These are phyloP conservation scores for Gossypium bickii DNA, from an alignment of 345 rosid genomes.

Conservation along the genomic window DNA sequence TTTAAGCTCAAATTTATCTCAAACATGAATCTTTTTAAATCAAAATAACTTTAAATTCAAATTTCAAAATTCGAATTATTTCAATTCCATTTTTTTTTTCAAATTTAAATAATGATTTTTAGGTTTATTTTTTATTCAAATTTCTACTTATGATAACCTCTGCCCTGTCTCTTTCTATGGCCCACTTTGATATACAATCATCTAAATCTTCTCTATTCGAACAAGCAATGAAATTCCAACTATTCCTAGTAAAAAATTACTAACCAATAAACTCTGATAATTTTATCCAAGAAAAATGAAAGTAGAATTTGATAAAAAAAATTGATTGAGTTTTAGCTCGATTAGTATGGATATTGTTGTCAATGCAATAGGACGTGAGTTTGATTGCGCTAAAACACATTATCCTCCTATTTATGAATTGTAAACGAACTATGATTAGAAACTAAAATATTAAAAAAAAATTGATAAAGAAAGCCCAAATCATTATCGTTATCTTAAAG, in stretches of 20 bases:
- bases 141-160: not conserved
- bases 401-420: accelerated
- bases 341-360: too few species aligned
- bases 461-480: not conserved
- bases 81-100: too few species aligned
- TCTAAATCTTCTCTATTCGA: not conserved
- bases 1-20: too few species aligned
- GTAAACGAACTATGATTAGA: accelerated
- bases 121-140: too few species aligned
- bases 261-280: not conserved
- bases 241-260: not conserved
- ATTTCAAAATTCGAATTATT: too few species aligned
- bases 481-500: not conserved
- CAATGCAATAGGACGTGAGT: accelerated
- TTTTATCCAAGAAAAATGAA: too few species aligned
- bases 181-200: not conserved
- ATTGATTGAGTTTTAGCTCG: too few species aligned
- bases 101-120: too few species aligned
- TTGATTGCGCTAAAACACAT: accelerated
- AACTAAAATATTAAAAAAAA: too few species aligned
- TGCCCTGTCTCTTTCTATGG: not conserved
- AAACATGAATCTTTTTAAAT: too few species aligned
- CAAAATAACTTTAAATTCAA: too few species aligned
- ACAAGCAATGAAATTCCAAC: not conserved
- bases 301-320: too few species aligned